These are phyloP conservation scores for Nicotiana knightiana DNA, from an alignment of 257 asterid genomes.

Conservation along the genomic window DNA sequence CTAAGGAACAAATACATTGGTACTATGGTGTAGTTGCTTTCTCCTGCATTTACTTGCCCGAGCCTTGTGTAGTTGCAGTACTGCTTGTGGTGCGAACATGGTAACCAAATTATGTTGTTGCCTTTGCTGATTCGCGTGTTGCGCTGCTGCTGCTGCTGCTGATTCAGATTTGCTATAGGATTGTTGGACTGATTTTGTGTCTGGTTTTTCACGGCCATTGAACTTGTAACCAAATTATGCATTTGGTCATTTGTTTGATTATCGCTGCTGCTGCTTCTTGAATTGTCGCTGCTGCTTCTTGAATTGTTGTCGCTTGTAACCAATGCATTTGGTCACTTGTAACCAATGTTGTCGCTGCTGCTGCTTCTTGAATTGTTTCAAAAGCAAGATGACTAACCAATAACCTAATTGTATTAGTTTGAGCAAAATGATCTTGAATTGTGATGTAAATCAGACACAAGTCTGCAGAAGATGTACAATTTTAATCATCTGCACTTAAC, in stretches of 20 bases:
- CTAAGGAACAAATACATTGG: not conserved
- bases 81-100: no score
- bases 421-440: conserved; percentile 19
- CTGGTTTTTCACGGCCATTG: conserved; percentile 8
- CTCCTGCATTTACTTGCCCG: no score
- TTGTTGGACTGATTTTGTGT: not conserved
- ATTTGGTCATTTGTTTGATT: conserved; percentile 3
- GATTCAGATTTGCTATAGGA: not conserved
- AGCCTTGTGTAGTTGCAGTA: no score
- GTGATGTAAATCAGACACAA: no score
- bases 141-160: not conserved
- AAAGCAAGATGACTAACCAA: conserved; percentile 24
- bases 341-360: no score
- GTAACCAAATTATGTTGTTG: not conserved
- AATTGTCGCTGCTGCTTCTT: no score
- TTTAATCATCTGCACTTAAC: no score
- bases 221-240: conserved; percentile 10
- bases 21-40: not conserved
- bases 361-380: conserved; percentile 16
- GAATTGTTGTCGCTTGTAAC: no score
- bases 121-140: not conserved
- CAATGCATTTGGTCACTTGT: no score
- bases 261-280: not conserved
- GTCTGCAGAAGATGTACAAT: no score
- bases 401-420: conserved; percentile 9